These are phyloP conservation scores for Lasiodiplodia hormozganensis DNA, from an alignment of 2,329 filamentous ascomycete species.

Conservation along the genomic window DNA sequence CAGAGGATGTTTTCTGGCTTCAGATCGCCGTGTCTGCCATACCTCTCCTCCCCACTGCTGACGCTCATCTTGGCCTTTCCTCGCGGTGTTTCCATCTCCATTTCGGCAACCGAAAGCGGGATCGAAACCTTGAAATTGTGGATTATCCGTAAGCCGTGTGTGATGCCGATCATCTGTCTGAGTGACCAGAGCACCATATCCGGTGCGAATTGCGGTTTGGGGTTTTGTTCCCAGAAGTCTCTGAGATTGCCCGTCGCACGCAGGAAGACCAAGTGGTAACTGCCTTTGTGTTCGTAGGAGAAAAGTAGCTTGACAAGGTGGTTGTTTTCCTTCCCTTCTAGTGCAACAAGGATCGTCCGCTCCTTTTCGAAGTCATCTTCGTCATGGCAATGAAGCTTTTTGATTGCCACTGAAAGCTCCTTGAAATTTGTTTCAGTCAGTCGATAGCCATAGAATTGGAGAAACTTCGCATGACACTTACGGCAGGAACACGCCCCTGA, in stretches of 20 bases:
- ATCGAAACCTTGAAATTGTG: slow-evolving; percentile 4
- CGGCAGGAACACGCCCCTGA: background rate
- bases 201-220: background rate
- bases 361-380: background rate
- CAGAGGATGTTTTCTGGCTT: slow-evolving; percentile 49
- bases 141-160: background rate
- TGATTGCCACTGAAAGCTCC: background rate
- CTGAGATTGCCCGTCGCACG: slow-evolving; percentile 9
- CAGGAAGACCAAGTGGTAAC: slow-evolving; percentile 4
- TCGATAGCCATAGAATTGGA: background rate
- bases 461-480: background rate
- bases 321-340: background rate
- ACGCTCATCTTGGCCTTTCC: background rate
- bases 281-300: background rate
- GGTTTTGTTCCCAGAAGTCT: background rate
- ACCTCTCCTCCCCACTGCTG: slow-evolving; percentile 31
- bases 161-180: slow-evolving; percentile 4
- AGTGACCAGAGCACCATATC: background rate
- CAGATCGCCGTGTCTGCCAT: slow-evolving; percentile 45
- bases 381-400: background rate
- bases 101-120: background rate
- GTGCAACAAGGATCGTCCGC: background rate
- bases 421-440: background rate
- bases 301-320: slow-evolving; percentile 1
- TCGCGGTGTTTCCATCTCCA: background rate